Percentiles rank a stretch among this genome's conserved stretches.
These are phyloP conservation scores for Lyophyllum decastes DNA, from an alignment of 768 basidiomycete species.

Conservation along the genomic window DNA sequence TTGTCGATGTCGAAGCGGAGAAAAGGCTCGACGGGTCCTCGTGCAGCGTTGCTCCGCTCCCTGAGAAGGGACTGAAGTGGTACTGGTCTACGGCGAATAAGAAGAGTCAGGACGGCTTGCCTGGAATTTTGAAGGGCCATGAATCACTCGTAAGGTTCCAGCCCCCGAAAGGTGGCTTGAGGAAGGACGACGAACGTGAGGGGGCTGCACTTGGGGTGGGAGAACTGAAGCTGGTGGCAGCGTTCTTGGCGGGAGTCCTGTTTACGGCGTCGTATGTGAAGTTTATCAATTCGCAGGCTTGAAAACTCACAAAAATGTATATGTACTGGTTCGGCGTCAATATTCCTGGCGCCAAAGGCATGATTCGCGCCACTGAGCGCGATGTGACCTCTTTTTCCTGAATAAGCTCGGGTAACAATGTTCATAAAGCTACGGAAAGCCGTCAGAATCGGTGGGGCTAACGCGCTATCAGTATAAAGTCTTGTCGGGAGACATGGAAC, in stretches of 20 bases:
- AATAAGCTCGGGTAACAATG: no score
- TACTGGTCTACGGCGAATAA: constrained; percentile 58
- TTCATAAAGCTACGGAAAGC: no score
- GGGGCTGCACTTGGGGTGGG: background rate
- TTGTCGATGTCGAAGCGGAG: constrained; percentile 32
- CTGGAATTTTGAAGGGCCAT: constrained; percentile 39
- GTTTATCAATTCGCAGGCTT: no score
- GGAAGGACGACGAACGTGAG: constrained; percentile 5
- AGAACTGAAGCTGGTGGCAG: constrained; percentile 7
- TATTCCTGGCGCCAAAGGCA: no score
- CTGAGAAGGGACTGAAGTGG: constrained; percentile 45
- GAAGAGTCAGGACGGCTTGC: constrained; percentile 58
- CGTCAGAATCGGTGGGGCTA: no score
- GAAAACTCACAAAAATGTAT: no score
- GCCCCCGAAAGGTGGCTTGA: background rate
- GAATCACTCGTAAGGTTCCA: constrained; percentile 14
- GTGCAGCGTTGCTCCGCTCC: constrained; percentile 8
- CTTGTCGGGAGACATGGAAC: no score
- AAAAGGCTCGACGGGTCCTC: constrained; percentile 7
- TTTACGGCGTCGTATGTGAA: constrained; percentile 11
- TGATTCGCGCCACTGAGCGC: no score
- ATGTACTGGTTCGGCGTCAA: no score
- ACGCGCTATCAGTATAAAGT: no score
- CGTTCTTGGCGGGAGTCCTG: constrained; percentile 12
- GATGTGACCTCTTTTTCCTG: no score